Evolutionary conservation across 805 yeast species (phyloP).

Genomic region (Saitoella complicata): DNA sequence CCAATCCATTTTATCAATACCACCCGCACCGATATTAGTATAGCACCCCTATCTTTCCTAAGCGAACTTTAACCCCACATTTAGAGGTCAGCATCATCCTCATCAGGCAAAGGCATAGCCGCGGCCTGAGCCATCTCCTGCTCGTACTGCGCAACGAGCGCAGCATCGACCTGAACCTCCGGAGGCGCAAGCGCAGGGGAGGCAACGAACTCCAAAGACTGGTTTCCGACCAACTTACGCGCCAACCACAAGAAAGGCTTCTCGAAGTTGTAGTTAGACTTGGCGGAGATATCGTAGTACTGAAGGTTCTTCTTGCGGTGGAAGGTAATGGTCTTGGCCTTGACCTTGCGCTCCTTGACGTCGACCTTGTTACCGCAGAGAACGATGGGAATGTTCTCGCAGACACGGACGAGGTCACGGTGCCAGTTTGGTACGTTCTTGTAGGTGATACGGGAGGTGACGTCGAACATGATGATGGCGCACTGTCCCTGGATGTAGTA

Average conservation of each 20-base stretch:
- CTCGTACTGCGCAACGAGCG: conserved; percentile 95
- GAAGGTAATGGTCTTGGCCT: conserved; percentile 99
- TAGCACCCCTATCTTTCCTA: neutral
- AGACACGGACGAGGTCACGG: conserved; percentile 97
- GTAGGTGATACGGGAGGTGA: conserved; percentile 97
- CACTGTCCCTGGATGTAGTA: conserved; percentile 99
- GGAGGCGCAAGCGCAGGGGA: conserved; percentile 99
- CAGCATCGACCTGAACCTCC: conserved; percentile 93
- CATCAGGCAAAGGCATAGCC: conserved; percentile 98
- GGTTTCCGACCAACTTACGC: conserved; percentile 96
- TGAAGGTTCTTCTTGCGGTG: conserved; percentile 99
- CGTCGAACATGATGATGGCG: conserved; percentile 99
- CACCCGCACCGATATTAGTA: no score
- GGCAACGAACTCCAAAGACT: conserved; percentile 94
- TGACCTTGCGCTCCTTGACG: conserved; percentile 98
- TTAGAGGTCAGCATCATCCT: conserved; percentile 98
- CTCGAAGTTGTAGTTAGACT: conserved; percentile 98
- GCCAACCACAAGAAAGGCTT: conserved; percentile 99
- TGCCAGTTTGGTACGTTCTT: conserved; percentile 99
- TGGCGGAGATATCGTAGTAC: conserved; percentile 98
- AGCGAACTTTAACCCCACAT: neutral
- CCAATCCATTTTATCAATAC: no score
- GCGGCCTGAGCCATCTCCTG: conserved; percentile 99
- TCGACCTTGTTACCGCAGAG: conserved; percentile 99
- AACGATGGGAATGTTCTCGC: conserved; percentile 98